A percentile compares a stretch with the other conserved stretches of the same genome.
Conservation (phyloP, 257 asterid species). For the Lycium ferocissimum region DNA sequence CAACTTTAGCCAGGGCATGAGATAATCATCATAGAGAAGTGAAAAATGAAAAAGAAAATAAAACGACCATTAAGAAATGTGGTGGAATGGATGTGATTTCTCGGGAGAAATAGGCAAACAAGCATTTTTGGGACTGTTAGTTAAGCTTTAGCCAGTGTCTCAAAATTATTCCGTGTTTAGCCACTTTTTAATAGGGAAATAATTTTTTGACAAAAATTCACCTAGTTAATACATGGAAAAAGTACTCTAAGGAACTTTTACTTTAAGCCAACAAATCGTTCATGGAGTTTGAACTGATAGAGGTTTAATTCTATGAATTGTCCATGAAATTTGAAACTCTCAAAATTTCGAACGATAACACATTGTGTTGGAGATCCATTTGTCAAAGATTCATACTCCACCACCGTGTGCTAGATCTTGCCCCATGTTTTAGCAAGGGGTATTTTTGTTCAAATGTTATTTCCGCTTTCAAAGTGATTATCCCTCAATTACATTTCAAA, state of each 20-base stretch:
- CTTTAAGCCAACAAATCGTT: not conserved
- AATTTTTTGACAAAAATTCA: not conserved
- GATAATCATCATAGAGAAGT: not conserved
- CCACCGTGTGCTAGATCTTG: not conserved
- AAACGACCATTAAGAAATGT: not conserved
- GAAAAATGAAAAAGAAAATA: no score
- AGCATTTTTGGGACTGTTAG: not conserved
- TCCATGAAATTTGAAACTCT: no score
- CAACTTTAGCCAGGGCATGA: not conserved
- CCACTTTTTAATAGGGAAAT: not conserved
- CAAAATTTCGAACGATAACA: no score
- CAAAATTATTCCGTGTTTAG: not conserved
- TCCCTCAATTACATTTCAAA: not conserved
- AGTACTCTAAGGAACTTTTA: not conserved
- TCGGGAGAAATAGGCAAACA: no score
- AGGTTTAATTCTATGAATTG: no score
- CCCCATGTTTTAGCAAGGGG: not conserved
- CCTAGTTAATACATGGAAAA: no score
- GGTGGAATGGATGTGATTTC: no score
- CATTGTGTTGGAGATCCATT: not conserved
- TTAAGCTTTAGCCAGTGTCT: not conserved
- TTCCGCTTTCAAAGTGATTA: not conserved
- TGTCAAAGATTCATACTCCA: no score
- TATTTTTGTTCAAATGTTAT: not conserved
- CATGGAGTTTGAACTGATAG: not conserved